phyloP scores from a whole-genome alignment of 306 rosid genomes.

The Sindora glabra region DNA sequence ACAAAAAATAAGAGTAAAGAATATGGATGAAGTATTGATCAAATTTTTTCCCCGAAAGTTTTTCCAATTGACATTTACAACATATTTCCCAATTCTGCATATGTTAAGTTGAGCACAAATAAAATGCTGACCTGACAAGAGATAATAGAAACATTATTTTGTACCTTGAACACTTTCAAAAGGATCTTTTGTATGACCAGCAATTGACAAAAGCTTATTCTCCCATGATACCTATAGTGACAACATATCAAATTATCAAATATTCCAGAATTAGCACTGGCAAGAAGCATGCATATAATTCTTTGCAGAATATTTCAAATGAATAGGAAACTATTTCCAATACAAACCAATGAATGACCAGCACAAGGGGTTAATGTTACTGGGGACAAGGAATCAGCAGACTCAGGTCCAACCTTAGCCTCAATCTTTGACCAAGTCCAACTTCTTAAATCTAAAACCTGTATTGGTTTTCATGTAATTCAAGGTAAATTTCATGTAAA shows the following conservation, averaged over 20 bases:
- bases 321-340: neutral
- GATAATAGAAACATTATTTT: neutral
- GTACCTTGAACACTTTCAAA: slow-evolving; percentile 74
- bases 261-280: slow-evolving; percentile 7
- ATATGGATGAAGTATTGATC: too few species aligned
- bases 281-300: slow-evolving; percentile 8
- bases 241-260: too few species aligned
- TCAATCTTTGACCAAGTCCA: slow-evolving; percentile 86
- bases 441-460: slow-evolving; percentile 89
- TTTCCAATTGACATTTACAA: too few species aligned
- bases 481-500: neutral
- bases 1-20: too few species aligned
- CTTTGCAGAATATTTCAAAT: slow-evolving; percentile 1
- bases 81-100: neutral
- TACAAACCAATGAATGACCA: slow-evolving; percentile 92
- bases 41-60: too few species aligned
- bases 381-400: slow-evolving; percentile 36
- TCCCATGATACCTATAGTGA: slow-evolving; percentile 73
- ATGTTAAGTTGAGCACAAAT: neutral
- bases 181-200: slow-evolving; percentile 86
- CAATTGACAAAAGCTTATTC: slow-evolving; percentile 70
- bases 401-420: slow-evolving; percentile 45
- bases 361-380: slow-evolving; percentile 58
- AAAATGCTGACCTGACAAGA: slow-evolving; percentile 8
- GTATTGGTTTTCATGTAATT: slow-evolving; percentile 16